These are phyloP conservation scores for Fonsecaea nubica DNA, from an alignment of 2,329 filamentous ascomycete genomes.

Conservation along the genomic window DNA sequence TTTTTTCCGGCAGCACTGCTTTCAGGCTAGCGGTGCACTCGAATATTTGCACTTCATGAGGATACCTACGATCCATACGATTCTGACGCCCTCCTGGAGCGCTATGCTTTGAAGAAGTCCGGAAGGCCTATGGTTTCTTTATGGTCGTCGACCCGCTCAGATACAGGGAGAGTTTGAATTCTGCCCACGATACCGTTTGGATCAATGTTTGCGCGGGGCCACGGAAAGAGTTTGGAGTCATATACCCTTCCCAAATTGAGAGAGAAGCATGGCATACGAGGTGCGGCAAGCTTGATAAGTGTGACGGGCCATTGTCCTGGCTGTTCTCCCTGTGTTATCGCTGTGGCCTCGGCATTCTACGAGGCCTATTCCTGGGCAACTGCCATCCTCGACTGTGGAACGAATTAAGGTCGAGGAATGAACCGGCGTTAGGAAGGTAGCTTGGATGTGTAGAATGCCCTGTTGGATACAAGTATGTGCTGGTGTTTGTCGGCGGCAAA, in stretches of 20 bases:
- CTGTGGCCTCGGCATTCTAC: constrained; percentile 3
- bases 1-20: background rate
- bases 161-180: constrained; percentile 6
- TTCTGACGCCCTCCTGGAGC: constrained; percentile 4
- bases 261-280: constrained; percentile 4
- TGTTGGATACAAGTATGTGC: background rate
- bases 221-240: constrained; percentile 12
- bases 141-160: constrained; percentile 11
- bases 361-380: background rate
- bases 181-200: background rate
- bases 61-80: constrained; percentile 11
- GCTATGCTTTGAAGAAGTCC: constrained; percentile 4
- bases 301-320: constrained; percentile 16
- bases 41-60: constrained; percentile 13
- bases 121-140: constrained; percentile 7
- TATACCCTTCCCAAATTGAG: constrained; percentile 17
- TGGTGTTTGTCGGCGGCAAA: constrained; percentile 8
- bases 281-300: constrained; percentile 2
- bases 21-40: too few species aligned
- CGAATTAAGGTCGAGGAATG: constrained; percentile 2
- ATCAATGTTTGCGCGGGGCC: constrained; percentile 16
- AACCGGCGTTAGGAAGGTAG: background rate
- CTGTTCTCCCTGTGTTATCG: constrained; percentile 6
- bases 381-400: constrained; percentile 9
- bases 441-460: constrained; percentile 6